phyloP scores from a whole-genome alignment of 768 basidiomycete genomes.

The Tylopilus vinaceipallidus region DNA sequence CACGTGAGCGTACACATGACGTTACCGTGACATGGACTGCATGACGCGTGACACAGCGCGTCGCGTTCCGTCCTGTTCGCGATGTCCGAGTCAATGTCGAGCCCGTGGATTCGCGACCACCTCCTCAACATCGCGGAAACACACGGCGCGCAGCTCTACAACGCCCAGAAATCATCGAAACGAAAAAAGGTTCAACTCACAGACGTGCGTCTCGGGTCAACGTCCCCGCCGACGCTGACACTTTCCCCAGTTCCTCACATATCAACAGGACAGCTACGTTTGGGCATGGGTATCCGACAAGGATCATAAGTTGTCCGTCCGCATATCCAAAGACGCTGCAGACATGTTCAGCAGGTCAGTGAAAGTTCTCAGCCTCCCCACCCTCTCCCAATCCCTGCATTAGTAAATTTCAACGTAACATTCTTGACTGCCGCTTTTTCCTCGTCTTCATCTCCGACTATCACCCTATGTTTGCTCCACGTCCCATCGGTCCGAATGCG shows the following conservation, averaged over 20 bases:
- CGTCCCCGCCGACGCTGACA: background rate
- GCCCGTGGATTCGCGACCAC: slow-evolving; percentile 59
- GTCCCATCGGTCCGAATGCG: slow-evolving; percentile 41
- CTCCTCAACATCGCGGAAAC: slow-evolving; percentile 49
- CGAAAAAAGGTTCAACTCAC: slow-evolving; percentile 58
- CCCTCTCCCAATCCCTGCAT: slow-evolving; percentile 9
- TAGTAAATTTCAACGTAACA: slow-evolving; percentile 28
- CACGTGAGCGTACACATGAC: slow-evolving; percentile 14
- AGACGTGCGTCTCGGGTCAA: slow-evolving; percentile 38
- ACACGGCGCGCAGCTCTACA: slow-evolving; percentile 44
- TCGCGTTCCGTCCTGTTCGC: background rate
- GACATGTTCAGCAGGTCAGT: slow-evolving; percentile 41
- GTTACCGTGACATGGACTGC: slow-evolving; percentile 20
- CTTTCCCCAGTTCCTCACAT: slow-evolving; percentile 54
- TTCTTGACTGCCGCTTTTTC: slow-evolving; percentile 48
- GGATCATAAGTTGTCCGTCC: slow-evolving; percentile 45
- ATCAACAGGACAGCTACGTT: slow-evolving; percentile 42
- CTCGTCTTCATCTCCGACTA: slow-evolving; percentile 49
- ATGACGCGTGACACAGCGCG: slow-evolving; percentile 21
- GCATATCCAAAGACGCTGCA: slow-evolving; percentile 54
- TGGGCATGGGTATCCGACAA: slow-evolving; percentile 71
- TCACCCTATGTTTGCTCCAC: slow-evolving; percentile 48
- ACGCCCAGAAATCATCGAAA: slow-evolving; percentile 25
- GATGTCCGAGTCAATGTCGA: slow-evolving; percentile 39
- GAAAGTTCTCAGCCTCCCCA: background rate